Evolutionary conservation across 2,329 filamentous ascomycete genomes (phyloP).

Genomic region (Cryphonectria radicalis): DNA sequence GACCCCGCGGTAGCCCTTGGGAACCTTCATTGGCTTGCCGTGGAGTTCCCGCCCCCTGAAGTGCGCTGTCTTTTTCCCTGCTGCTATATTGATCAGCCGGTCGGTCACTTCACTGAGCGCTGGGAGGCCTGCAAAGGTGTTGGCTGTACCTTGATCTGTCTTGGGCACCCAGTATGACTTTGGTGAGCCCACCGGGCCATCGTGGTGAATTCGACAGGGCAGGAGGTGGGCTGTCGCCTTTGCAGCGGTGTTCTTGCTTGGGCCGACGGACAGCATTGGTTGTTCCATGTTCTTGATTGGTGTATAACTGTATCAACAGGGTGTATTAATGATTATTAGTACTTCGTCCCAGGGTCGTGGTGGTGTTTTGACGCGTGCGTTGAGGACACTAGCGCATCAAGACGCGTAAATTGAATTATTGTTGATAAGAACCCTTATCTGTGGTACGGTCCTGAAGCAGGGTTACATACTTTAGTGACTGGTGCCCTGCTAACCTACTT

Average conservation of each 20-base stretch:
- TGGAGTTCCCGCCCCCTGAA: slow-evolving; percentile 81
- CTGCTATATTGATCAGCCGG: slow-evolving; percentile 40
- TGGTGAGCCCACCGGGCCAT: slow-evolving; percentile 69
- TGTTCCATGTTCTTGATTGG: slow-evolving; percentile 42
- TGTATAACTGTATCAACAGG: background rate
- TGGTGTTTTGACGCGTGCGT: background rate
- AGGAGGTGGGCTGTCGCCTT: slow-evolving; percentile 71
- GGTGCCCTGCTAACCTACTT: background rate
- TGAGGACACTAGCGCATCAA: background rate
- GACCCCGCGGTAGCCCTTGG: slow-evolving; percentile 71
- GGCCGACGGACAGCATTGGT: slow-evolving; percentile 47
- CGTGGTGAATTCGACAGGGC: slow-evolving; percentile 79
- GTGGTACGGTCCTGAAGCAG: background rate
- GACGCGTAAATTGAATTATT: slow-evolving; percentile 23
- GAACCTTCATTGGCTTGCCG: slow-evolving; percentile 68
- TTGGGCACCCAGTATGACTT: slow-evolving; percentile 73
- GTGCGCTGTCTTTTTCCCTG: slow-evolving; percentile 61
- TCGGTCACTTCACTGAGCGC: background rate
- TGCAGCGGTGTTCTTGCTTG: slow-evolving; percentile 30
- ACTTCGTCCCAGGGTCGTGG: background rate
- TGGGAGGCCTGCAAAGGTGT: background rate
- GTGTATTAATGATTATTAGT: background rate
- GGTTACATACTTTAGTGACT: background rate
- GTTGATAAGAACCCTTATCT: slow-evolving; percentile 28
- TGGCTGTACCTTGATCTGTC: slow-evolving; percentile 30